Evolutionary conservation across 2,329 filamentous ascomycete species (phyloP).

Genomic region (Alternaria atra): DNA sequence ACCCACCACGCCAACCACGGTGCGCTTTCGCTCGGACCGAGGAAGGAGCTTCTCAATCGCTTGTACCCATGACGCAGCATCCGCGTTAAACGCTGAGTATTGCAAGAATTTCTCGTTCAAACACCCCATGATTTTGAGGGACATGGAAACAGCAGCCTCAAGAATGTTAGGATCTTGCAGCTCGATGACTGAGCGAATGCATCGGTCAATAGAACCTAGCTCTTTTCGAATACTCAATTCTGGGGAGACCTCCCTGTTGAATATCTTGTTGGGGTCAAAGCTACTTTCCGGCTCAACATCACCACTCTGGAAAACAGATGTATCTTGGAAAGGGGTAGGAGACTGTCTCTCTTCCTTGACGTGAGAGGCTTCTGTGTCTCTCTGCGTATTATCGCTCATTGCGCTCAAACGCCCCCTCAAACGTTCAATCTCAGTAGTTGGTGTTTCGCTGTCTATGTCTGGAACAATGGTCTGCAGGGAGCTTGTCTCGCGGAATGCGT

Average conservation of each 20-base stretch:
- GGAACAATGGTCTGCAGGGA: background rate
- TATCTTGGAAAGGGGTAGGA: background rate
- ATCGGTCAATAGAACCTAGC: slow-evolving; percentile 15
- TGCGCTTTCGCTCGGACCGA: slow-evolving; percentile 52
- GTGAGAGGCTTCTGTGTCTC: background rate
- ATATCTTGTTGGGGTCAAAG: slow-evolving; percentile 29
- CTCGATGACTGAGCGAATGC: slow-evolving; percentile 46
- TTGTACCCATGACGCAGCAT: slow-evolving; percentile 53
- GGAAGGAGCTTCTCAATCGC: slow-evolving; percentile 55
- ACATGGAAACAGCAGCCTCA: slow-evolving; percentile 52
- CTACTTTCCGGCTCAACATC: background rate
- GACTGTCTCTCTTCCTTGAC: slow-evolving; percentile 7
- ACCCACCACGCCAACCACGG: slow-evolving; percentile 67
- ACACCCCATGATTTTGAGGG: slow-evolving; percentile 48
- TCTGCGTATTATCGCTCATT: background rate
- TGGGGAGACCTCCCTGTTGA: slow-evolving; percentile 26
- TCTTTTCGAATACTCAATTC: slow-evolving; percentile 7
- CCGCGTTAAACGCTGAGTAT: slow-evolving; percentile 26
- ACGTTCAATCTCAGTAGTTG: background rate
- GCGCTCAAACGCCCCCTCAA: background rate
- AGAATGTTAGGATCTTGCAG: slow-evolving; percentile 46
- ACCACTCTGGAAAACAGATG: background rate
- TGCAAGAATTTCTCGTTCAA: slow-evolving; percentile 45
- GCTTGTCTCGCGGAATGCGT: background rate
- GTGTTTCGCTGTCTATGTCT: background rate